Conservation (phyloP, 345 rosid genomes). For the Boechera stricta region DNA sequence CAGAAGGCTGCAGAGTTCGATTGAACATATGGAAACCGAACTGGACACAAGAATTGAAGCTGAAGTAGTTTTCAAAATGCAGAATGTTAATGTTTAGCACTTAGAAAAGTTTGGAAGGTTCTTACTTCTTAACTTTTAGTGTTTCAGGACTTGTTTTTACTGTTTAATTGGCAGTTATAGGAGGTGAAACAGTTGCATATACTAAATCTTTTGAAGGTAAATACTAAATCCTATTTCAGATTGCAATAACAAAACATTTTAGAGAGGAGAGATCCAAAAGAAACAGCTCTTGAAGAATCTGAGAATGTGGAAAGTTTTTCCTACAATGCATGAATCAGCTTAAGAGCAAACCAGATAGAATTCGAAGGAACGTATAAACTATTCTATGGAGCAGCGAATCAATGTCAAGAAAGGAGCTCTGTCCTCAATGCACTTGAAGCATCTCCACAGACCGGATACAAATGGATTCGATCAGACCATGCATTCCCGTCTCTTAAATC, state of each 20-base stretch:
- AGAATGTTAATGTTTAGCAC: slow-evolving; percentile 48
- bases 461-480: slow-evolving; percentile 64
- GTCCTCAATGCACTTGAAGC: slow-evolving; percentile 23
- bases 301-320: slow-evolving; percentile 20
- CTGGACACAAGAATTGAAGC: slow-evolving; percentile 40
- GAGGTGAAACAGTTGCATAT: neutral
- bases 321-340: slow-evolving; percentile 36
- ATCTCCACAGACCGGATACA: slow-evolving; percentile 51
- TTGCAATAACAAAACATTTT: slow-evolving; percentile 19
- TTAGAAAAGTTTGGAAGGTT: neutral
- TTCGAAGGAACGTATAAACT: slow-evolving; percentile 33
- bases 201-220: slow-evolving; percentile 9
- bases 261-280: slow-evolving; percentile 29
- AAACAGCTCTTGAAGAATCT: slow-evolving; percentile 30
- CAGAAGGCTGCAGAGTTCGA: slow-evolving; percentile 44
- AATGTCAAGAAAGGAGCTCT: slow-evolving; percentile 35
- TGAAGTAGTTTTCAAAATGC: slow-evolving; percentile 52
- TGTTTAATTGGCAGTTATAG: slow-evolving; percentile 4
- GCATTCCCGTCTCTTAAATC: slow-evolving; percentile 53
- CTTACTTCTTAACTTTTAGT: neutral
- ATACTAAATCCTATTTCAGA: slow-evolving; percentile 30
- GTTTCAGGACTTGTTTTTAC: neutral
- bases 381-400: slow-evolving; percentile 23
- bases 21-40: slow-evolving; percentile 48
- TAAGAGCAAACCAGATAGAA: slow-evolving; percentile 29